Evolutionary conservation across 768 basidiomycete genomes (phyloP).

Genomic region (Hypholoma sublateritium): DNA sequence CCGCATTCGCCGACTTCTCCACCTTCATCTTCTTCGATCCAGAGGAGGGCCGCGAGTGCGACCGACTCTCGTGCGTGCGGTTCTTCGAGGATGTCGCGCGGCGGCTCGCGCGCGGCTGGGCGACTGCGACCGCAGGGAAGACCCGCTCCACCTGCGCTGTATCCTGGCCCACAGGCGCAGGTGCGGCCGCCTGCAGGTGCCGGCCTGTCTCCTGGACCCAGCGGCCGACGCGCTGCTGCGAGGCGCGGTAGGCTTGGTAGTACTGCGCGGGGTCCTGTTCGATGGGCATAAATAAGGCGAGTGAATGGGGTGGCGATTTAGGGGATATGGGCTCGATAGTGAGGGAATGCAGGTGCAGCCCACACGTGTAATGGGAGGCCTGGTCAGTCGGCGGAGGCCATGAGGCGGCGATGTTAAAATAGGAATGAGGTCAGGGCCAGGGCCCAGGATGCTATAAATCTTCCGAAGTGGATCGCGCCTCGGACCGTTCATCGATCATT

Average conservation of each 20-base stretch:
- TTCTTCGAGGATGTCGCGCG: constrained; percentile 9
- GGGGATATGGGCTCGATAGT: neutral
- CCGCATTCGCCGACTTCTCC: neutral
- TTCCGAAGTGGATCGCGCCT: neutral
- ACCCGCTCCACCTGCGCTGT: neutral
- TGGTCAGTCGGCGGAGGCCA: neutral
- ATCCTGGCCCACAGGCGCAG: neutral
- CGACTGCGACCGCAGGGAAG: neutral
- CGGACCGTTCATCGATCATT: neutral
- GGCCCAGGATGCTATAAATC: neutral
- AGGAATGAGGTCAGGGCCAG: neutral
- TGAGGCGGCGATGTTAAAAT: neutral
- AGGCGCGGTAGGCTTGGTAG: constrained; percentile 26
- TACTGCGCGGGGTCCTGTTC: constrained; percentile 23
- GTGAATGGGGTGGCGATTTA: neutral
- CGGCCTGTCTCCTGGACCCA: constrained; percentile 26
- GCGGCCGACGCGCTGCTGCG: constrained; percentile 28
- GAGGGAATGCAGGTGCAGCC: neutral
- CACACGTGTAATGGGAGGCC: neutral
- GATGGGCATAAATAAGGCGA: constrained; percentile 26
- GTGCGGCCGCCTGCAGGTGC: constrained; percentile 9
- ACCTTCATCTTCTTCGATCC: constrained; percentile 15
- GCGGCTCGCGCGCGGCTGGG: neutral
- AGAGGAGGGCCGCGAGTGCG: constrained; percentile 17
- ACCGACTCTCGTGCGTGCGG: constrained; percentile 12